These are phyloP conservation scores for Tetrahymena thermophila DNA, from an alignment of 73 alveolate genomes.

Conservation along the genomic window DNA sequence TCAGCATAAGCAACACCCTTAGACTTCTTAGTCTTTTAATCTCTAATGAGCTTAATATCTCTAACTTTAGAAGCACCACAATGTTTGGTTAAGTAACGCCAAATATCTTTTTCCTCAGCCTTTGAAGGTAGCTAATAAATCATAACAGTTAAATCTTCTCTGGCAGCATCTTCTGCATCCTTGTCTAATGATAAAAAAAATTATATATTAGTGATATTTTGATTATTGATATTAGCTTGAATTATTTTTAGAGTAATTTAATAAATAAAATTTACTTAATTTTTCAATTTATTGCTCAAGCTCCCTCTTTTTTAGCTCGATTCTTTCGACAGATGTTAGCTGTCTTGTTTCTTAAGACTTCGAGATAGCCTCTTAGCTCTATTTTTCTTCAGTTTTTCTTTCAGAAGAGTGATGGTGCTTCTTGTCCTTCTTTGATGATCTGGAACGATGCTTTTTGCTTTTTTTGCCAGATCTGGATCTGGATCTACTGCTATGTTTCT, in stretches of 20 bases:
- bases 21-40: background rate
- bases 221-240: too few species aligned
- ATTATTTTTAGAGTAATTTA: background rate
- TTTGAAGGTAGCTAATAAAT: background rate
- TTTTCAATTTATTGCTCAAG: background rate
- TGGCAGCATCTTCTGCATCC: background rate
- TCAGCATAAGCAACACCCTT: background rate
- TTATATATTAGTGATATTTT: too few species aligned
- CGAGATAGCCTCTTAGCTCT: background rate
- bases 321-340: background rate
- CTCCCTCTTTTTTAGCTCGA: background rate
- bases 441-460: background rate
- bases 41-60: background rate
- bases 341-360: background rate
- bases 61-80: background rate
- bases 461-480: background rate
- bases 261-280: background rate
- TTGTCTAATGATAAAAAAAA: background rate
- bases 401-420: background rate
- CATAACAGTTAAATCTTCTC: background rate
- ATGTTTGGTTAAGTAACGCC: background rate
- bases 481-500: background rate
- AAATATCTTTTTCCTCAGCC: background rate
- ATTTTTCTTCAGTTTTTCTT: background rate
- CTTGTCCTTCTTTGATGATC: background rate